Conservation (phyloP, 345 rosid species). For the Moricandia arvensis region DNA sequence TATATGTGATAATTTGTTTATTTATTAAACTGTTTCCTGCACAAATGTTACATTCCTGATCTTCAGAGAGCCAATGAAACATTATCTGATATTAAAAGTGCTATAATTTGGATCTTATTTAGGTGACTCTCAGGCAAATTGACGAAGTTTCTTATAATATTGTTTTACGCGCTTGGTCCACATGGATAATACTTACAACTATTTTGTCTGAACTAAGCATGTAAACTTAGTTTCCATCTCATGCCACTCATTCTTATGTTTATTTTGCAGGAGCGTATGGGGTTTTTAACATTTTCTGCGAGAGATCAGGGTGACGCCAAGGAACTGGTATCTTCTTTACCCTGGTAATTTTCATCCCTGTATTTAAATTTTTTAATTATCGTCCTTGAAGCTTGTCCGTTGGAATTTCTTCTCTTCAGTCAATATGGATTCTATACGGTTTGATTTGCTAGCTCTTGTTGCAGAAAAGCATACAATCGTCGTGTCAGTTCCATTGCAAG, state of each 20-base stretch:
- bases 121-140: background rate
- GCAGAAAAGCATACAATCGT: constrained; percentile 60
- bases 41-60: background rate
- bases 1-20: background rate
- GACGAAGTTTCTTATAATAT: background rate
- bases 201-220: constrained; percentile 16
- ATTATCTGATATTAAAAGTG: background rate
- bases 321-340: constrained; percentile 83
- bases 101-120: constrained; percentile 4
- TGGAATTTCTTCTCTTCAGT: constrained; percentile 8
- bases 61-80: background rate
- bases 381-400: constrained; percentile 1
- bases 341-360: constrained; percentile 68
- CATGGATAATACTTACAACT: constrained; percentile 5
- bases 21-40: constrained; percentile 4
- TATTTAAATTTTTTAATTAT: constrained; percentile 27
- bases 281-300: constrained; percentile 42
- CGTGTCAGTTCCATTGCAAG: constrained; percentile 68
- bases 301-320: constrained; percentile 45
- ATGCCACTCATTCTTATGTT: constrained; percentile 18
- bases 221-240: background rate
- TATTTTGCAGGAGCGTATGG: constrained; percentile 50
- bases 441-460: constrained; percentile 28
- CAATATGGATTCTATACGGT: background rate
- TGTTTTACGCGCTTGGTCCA: background rate